These are phyloP conservation scores for Rhodotorula paludigena DNA, from an alignment of 768 basidiomycete genomes.

Conservation along the genomic window DNA sequence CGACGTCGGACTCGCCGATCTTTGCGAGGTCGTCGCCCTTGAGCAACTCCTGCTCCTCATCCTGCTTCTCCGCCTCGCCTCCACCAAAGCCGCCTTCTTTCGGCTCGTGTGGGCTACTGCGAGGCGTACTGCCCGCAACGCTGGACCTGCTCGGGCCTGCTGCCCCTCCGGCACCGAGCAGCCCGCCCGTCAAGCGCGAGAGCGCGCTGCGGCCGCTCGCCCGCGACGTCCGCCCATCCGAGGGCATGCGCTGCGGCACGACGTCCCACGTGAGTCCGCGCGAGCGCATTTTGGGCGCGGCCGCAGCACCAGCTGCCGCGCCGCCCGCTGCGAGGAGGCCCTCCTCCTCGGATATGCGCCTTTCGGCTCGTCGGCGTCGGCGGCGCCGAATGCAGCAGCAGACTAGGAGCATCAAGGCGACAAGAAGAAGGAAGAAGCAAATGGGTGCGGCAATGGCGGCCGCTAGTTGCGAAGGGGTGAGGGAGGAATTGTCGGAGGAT, in stretches of 20 bases:
- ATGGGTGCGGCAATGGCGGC: slow-evolving; percentile 26
- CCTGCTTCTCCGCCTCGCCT: no score
- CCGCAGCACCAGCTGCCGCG: background rate
- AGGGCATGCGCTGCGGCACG: background rate
- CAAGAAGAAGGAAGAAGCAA: slow-evolving; percentile 15
- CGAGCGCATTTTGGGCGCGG: background rate
- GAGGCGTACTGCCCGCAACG: background rate
- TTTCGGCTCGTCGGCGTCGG: background rate
- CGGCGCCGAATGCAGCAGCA: slow-evolving; percentile 5
- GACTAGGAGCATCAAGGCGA: slow-evolving; percentile 1
- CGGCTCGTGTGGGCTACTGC: background rate
- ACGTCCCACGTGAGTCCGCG: slow-evolving; percentile 5
- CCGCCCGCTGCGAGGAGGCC: background rate
- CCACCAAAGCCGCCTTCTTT: background rate
- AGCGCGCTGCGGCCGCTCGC: slow-evolving; percentile 7
- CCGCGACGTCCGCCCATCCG: background rate
- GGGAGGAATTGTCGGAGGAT: background rate
- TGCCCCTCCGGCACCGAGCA: background rate
- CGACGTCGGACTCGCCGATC: background rate
- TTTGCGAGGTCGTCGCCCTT: no score
- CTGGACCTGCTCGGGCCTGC: background rate
- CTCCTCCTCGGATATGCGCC: background rate
- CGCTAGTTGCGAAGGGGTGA: slow-evolving; percentile 24
- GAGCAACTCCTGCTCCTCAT: no score
- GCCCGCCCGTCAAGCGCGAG: background rate